Base-by-base conservation (phyloP, 2,329 filamentous ascomycete genomes). In the Macrophomina phaseolina region DNA sequence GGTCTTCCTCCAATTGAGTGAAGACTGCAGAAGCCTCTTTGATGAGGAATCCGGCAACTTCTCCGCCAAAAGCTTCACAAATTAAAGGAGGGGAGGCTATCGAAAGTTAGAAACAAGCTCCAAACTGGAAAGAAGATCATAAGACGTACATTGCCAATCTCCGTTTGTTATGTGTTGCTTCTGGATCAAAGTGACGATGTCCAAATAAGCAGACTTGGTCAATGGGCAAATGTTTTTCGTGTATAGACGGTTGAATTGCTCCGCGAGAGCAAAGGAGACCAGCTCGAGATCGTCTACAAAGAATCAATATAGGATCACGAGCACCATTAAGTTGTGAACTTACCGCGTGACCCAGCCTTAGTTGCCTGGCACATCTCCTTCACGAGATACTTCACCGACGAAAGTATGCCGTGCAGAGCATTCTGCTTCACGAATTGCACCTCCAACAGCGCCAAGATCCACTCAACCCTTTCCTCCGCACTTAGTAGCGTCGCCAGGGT, bases 401-500 rank as follows among this genome's bases (percentile, higher is more conserved):
- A 64, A 4, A 79, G 68, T 16, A 68, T 67, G 2, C 77, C 77
- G 67, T 79, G 77, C 28, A 72, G 71, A 1, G 67, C 67, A 60
- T 79, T 78, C 23, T 70, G 70, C 5, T 68, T 66, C 4, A 12
- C 48, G 14, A 11, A 68, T 8, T 12, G 58, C 64, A 12, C 64
- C 36, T 67, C 67, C 1, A 79, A 64, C 5, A 76, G 68, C 16
- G 53, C 60, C 4, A 73, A 68, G 14, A 72, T 71, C 28, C 69
- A 69, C 60, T 70, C 68, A 28, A 72, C 68, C 53, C 72, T 65
- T 48, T 79, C 73, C 23, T 69, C 68, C 6, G 69, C 68, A 30
- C 69, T 49, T 6, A 74, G 70, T 30, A 83, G 69, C 5, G 76
- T 74, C 2, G 80, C 79, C 12, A 92, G 81, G 0, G 91, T 92